These are phyloP conservation scores for Pecoramyces ruminantium DNA, from an alignment of 192 early-diverging fungal species.

Conservation along the genomic window DNA sequence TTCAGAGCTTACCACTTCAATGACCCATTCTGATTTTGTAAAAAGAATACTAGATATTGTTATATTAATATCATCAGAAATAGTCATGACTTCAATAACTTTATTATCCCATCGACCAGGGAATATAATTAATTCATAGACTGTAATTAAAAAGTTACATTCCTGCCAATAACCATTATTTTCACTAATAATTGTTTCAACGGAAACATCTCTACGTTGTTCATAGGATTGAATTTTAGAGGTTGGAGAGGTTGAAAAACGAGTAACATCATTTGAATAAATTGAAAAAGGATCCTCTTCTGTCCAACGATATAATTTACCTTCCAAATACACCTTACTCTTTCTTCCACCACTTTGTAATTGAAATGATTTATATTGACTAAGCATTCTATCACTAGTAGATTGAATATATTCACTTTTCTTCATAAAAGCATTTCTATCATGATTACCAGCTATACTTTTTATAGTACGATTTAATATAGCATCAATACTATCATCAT, in stretches of 20 bases:
- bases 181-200: not conserved
- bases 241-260: not conserved
- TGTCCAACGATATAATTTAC: not conserved
- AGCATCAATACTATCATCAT: too few species aligned
- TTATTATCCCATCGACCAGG: not conserved
- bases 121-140: not conserved
- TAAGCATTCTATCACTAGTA: too few species aligned
- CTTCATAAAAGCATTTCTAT: too few species aligned
- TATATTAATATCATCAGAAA: not conserved
- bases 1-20: not conserved
- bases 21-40: not conserved
- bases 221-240: not conserved
- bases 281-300: not conserved
- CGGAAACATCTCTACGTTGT: not conserved
- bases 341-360: not conserved
- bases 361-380: not conserved
- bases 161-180: not conserved
- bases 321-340: not conserved
- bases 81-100: not conserved
- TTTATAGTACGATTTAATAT: too few species aligned
- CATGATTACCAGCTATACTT: too few species aligned
- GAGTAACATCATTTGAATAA: not conserved
- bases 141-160: not conserved
- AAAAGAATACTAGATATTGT: not conserved
- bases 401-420: too few species aligned